Base-by-base conservation (phyloP, 805 yeast species). In the Spathaspora arborariae region DNA sequence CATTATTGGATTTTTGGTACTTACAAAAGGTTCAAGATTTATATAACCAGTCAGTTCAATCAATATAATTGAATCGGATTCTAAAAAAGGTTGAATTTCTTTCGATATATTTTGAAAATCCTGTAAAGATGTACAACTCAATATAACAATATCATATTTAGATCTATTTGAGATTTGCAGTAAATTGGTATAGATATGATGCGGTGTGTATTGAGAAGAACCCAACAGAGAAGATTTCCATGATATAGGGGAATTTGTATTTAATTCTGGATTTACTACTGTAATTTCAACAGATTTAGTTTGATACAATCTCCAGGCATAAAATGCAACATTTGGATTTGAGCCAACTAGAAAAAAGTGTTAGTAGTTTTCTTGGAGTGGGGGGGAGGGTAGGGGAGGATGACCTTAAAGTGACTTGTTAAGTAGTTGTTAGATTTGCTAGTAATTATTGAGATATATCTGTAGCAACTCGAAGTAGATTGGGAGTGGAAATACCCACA, bases 31-130 rank as follows among this genome's bases (percentile, higher is more conserved):
- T 60, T 86, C 92, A 44, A 86, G 62, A 60, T 84, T 84, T 47
- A 86, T 79, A 58, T 78, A 85, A 3, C 88, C 88, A 1, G 88
- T 80, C 42, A 83, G 77, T 64, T 86, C 95, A 33, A 86, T 66
- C 20, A 85, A 66, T 2, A 86, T 65, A 27, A 81, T 67, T 20
- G 89, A 75, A 60, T 75, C 50, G 7, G 52, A 45, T 39, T 59
- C 51, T 18, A 71, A 48, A 43, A 49, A 60, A 2, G 66, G 64
- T 21, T 48, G 52, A 26, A 70, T 47, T 22, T 48, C 53, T 15
- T 52, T 47, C 41, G 70, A 60, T 13, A 53, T 40, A 8, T 52
- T 48, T 54, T 68, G 76, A 51, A 71, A 68, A 51, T 64, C 68
- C 53, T 72, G 76, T 36, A 72, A 59, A 13, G 72, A 63, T 22